These are phyloP conservation scores for Sphagnum contortum DNA, from an alignment of 225 moss, liverwort and hornwort genomes.

Conservation along the genomic window DNA sequence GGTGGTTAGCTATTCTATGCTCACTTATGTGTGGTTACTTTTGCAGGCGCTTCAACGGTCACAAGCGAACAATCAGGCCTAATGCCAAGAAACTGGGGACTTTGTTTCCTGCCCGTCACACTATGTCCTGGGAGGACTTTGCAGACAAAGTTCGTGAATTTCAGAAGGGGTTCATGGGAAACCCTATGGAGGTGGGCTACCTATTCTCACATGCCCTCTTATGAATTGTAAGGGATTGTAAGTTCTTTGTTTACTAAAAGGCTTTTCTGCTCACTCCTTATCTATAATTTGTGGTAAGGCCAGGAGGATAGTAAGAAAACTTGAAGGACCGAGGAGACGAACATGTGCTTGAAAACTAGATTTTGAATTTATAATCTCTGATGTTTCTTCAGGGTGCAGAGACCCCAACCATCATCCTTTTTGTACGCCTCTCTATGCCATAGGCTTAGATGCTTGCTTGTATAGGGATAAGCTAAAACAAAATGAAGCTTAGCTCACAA, in stretches of 20 bases:
- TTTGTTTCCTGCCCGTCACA: conserved; percentile 31
- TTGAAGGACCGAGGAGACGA: not conserved
- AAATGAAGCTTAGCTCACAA: too few relatives aligned
- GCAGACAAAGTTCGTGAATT: conserved; percentile 37
- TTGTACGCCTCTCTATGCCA: too few relatives aligned
- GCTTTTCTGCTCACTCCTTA: not conserved
- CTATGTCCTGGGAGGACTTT: conserved; percentile 53
- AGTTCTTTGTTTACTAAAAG: not conserved
- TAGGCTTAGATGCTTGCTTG: too few relatives aligned
- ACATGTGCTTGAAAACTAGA: not conserved
- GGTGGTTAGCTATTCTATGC: too few relatives aligned
- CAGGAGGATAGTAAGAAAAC: too few relatives aligned
- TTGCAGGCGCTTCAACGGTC: conserved; percentile 59
- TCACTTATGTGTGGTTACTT: too few relatives aligned
- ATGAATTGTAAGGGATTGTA: too few relatives aligned
- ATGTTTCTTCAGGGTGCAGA: not conserved
- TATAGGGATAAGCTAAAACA: too few relatives aligned
- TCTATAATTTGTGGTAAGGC: too few relatives aligned
- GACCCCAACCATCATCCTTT: too few relatives aligned
- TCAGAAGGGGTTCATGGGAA: conserved; percentile 74
- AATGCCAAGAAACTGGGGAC: conserved; percentile 50
- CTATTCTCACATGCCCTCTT: not conserved
- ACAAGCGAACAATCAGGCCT: conserved; percentile 75
- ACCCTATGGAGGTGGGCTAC: conserved; percentile 47
- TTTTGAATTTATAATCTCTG: not conserved